Evolutionary conservation across 352 stramenopile species (phyloP), one percentile per base, ranked within the genome.

Genomic region (Globisporangium spinosum): DNA sequence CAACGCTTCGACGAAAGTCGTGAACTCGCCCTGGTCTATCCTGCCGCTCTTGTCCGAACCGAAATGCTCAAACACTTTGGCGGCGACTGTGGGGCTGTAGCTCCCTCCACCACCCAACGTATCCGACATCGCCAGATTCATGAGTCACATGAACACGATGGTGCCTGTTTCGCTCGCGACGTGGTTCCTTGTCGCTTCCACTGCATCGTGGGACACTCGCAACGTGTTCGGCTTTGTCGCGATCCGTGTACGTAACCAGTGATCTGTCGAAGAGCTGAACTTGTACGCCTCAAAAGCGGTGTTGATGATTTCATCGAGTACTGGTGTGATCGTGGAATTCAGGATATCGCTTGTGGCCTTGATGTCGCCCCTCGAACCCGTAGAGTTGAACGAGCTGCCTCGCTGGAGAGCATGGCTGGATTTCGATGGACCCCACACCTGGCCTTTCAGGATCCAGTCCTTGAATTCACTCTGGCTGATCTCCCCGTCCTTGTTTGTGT

Each of bases 391-490:
- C 9, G 9, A 43, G 15, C 9, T 27, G 20, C 45, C 22, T 13
- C 34, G 27, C 10, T 40, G 49, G 1, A 49, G 51, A 2, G 13
- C 25, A 1, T 7, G 3, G 3, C 15, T 55, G 25, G 23, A 9
- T 45, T 47, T 62, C 27, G 68, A 58, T 29, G 77, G 77, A 27
- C 77, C 64, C 85, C 85, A 91, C 0, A 91, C 68, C 13, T 84
- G 85, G 23, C 90, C 75, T 57, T 78, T 73, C 38, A 89, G 63
- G 4, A 95, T 78, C 85, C 85, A 95, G 38, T 84, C 62, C 53
- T 68, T 79, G 58, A 95, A 93, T 58, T 93, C 87, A 0, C 58
- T 70, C 6, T 87, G 54, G 68, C 82, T 90, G 25, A 95, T 79
- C 66, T 89, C 80, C 0, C 79, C 83, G 23, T 93, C 85, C 0